Conservation (phyloP, 2,329 filamentous ascomycete genomes). For the Dactylellina drechsleri region DNA sequence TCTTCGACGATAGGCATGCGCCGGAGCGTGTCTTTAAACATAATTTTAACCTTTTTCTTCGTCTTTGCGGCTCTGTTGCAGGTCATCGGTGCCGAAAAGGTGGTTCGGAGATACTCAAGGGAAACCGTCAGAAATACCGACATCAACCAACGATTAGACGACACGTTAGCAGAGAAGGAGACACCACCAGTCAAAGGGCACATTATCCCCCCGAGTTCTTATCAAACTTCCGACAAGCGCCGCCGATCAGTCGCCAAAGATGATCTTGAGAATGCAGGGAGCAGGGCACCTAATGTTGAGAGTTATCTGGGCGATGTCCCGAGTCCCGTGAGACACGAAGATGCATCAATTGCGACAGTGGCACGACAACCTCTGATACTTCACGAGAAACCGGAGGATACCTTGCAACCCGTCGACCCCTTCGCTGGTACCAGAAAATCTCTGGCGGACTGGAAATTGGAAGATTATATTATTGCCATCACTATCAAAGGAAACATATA, state of each 20-base stretch:
- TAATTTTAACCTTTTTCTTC: slow-evolving; percentile 46
- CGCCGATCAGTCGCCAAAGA: slow-evolving; percentile 45
- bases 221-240: slow-evolving; percentile 50
- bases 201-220: slow-evolving; percentile 52
- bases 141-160: slow-evolving; percentile 46
- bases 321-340: slow-evolving; percentile 33
- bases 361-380: slow-evolving; percentile 18
- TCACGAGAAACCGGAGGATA: slow-evolving; percentile 3
- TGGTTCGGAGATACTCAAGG: slow-evolving; percentile 40
- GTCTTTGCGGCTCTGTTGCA: slow-evolving; percentile 53
- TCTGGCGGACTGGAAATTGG: slow-evolving; percentile 37
- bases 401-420: slow-evolving; percentile 24
- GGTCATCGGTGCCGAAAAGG: slow-evolving; percentile 54
- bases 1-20: slow-evolving; percentile 48
- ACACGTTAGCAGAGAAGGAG: slow-evolving; percentile 35
- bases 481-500: slow-evolving; percentile 41
- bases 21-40: slow-evolving; percentile 37
- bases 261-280: slow-evolving; percentile 38
- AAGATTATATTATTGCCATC: slow-evolving; percentile 41
- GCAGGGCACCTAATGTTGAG: slow-evolving; percentile 27
- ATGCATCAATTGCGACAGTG: slow-evolving; percentile 36
- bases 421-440: slow-evolving; percentile 42
- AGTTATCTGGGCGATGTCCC: slow-evolving; percentile 48
- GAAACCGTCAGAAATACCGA: slow-evolving; percentile 34
- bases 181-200: slow-evolving; percentile 34